These are phyloP conservation scores for Austroboletus novae-zelandiae DNA, from an alignment of 1,284 basidiomycete species.

Conservation along the genomic window DNA sequence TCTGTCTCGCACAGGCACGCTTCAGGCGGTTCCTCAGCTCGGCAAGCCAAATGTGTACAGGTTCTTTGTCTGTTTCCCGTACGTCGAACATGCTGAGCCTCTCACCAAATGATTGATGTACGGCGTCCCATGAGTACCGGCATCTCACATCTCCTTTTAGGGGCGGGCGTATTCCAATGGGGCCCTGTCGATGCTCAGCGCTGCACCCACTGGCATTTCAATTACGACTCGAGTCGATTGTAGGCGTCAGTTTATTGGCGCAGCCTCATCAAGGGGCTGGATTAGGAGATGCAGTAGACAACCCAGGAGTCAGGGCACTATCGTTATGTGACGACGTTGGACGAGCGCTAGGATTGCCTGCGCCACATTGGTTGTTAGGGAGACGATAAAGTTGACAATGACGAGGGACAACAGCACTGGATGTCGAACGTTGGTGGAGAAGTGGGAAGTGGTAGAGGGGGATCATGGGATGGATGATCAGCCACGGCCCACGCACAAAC, in stretches of 20 bases:
- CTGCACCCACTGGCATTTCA: background rate
- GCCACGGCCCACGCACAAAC: constrained; percentile 15
- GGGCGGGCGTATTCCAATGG: constrained; percentile 14
- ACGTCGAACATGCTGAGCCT: constrained; percentile 1
- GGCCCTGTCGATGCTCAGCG: background rate
- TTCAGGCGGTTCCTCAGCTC: background rate
- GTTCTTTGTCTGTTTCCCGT: constrained; percentile 15
- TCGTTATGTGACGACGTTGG: background rate
- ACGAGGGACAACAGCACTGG: background rate
- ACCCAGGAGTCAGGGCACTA: constrained; percentile 19
- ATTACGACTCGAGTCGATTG: background rate
- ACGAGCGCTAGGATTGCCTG: background rate
- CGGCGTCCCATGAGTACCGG: constrained; percentile 11
- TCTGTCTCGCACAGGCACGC: background rate
- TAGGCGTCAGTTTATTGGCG: background rate
- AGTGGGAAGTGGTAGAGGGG: constrained; percentile 2
- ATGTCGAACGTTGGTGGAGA: no score
- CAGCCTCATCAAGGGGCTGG: constrained; percentile 7
- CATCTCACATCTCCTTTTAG: constrained; percentile 6
- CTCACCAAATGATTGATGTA: constrained; percentile 12
- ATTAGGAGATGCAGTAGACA: constrained; percentile 6
- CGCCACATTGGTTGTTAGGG: background rate
- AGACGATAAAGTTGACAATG: background rate
- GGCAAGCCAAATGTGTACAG: constrained; percentile 9
- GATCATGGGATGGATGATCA: constrained; percentile 14